Percentiles rank a stretch among this genome's conserved stretches.
Evolutionary conservation across 2,329 filamentous ascomycete genomes (phyloP).

Genomic region (Aspergillus pseudoglaucus): DNA sequence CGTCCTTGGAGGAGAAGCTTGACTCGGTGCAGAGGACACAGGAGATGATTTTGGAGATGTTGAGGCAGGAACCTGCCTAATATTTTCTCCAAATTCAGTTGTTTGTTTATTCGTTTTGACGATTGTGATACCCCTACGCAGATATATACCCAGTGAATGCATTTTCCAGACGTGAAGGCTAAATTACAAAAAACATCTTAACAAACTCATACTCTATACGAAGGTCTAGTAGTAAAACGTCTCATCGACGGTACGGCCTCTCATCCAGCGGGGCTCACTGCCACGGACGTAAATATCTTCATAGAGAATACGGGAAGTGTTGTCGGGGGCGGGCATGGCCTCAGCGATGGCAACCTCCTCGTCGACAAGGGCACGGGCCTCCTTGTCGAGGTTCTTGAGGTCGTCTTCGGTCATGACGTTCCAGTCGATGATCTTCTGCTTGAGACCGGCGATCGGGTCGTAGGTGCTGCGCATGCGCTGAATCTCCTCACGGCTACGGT

Average conservation of each 20-base stretch:
- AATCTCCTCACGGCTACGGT: slow-evolving; percentile 98
- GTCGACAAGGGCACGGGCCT: slow-evolving; percentile 77
- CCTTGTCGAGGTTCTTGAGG: slow-evolving; percentile 93
- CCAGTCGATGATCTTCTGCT: slow-evolving; percentile 98
- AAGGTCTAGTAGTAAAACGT: slow-evolving; percentile 66
- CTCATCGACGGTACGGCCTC: slow-evolving; percentile 84
- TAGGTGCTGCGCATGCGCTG: slow-evolving; percentile 99
- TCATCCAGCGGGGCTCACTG: slow-evolving; percentile 79
- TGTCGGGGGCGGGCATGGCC: slow-evolving; percentile 73
- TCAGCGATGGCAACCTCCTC: slow-evolving; percentile 86
- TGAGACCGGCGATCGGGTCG: slow-evolving; percentile 94
- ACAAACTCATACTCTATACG: background rate
- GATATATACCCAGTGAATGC: background rate
- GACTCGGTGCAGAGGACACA: slow-evolving; percentile 35
- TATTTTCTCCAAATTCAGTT: background rate
- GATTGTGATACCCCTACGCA: slow-evolving; percentile 17
- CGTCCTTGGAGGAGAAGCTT: slow-evolving; percentile 28
- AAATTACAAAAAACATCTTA: slow-evolving; percentile 30
- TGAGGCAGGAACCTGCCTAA: slow-evolving; percentile 30
- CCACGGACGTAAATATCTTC: slow-evolving; percentile 95
- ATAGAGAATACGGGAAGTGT: slow-evolving; percentile 75
- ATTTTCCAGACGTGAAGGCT: slow-evolving; percentile 20
- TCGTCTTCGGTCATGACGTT: slow-evolving; percentile 84
- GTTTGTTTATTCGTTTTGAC: slow-evolving; percentile 1
- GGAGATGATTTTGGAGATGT: slow-evolving; percentile 36